Base-by-base conservation (phyloP, 2,329 filamentous ascomycete genomes). In the Penicillium sp. region DNA sequence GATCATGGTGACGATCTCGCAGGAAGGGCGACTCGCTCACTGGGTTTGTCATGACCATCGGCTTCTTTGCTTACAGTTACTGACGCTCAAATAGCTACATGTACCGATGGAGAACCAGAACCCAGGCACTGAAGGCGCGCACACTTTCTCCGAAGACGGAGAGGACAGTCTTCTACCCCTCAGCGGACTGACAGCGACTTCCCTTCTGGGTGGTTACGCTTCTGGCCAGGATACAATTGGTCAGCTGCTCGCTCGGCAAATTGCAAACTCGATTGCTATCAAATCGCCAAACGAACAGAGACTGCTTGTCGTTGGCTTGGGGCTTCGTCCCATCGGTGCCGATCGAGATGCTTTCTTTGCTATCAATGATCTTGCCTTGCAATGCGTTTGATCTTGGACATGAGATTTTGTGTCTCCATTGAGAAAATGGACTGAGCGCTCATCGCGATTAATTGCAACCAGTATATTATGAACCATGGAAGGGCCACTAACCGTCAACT, bases 191-290 rank as follows among this genome's bases (percentile, higher is more conserved):
- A 95, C 90, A 0, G 90, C 94, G 1, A 92, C 85, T 33, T 95
- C 91, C 0, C 76, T 99, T 2, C 79, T 99, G 0, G 94, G 94
- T 2, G 91, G 88, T 9, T 90, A 92, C 41, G 85, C 87, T 28
- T 80, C 87, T 46, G 85, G 89, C 42, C 82, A 91, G 39, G 91
- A 96, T 66, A 89, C 88, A 0, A 72, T 95, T 5, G 92, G 90
- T 1, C 92, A 96, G 69, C 82, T 96, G 1, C 87, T 95, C 65
- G 92, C 92, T 2, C 89, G 89, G 39, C 92, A 96, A 65, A 87
- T 97, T 59, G 94, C 88, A 5, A 95, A 86, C 64, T 83, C 87
- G 35, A 81, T 99, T 53, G 80, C 86, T 16, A 83, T 87, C 53
- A 85, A 85, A 56, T 80, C 88, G 46, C 85, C 90, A 5, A 74